Percentiles rank a stretch among this genome's conserved stretches.
Evolutionary conservation across 306 rosid genomes (phyloP).

Genomic region (Quillaja saponaria): DNA sequence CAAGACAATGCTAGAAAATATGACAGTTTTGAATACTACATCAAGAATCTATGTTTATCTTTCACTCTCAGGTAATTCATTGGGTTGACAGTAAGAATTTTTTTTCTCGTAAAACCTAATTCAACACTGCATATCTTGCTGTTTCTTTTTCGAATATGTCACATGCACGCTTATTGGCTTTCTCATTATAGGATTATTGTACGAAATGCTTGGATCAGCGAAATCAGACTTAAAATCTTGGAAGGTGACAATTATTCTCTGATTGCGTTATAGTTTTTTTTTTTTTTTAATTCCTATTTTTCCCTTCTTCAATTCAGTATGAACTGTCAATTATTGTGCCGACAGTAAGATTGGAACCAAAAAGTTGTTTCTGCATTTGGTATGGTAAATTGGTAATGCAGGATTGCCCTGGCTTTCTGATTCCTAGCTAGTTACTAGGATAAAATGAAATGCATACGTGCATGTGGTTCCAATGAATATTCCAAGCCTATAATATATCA

Average conservation of each 20-base stretch:
- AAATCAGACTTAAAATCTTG: slow-evolving; percentile 81
- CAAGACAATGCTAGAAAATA: background rate
- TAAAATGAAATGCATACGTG: no score
- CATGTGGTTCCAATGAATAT: no score
- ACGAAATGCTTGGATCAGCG: slow-evolving; percentile 88
- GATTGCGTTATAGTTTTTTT: background rate
- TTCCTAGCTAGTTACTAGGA: no score
- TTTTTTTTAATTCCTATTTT: background rate
- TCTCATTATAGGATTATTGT: slow-evolving; percentile 53
- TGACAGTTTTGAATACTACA: background rate
- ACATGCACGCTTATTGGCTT: slow-evolving; percentile 14
- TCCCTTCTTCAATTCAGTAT: background rate
- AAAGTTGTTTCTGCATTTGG: no score
- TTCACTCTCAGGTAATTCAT: background rate
- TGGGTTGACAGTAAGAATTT: background rate
- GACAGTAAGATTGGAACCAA: no score
- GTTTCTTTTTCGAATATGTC: slow-evolving; percentile 2
- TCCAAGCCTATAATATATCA: no score
- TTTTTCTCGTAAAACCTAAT: background rate
- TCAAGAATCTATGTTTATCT: background rate
- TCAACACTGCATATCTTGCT: slow-evolving; percentile 3
- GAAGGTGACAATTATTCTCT: slow-evolving; percentile 60
- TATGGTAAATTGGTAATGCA: no score
- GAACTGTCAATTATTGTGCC: no score
- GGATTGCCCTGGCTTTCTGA: no score